Evolutionary conservation across 495 filamentous ascomycete species (phyloP).

Genomic region (Daldinia decipiens): DNA sequence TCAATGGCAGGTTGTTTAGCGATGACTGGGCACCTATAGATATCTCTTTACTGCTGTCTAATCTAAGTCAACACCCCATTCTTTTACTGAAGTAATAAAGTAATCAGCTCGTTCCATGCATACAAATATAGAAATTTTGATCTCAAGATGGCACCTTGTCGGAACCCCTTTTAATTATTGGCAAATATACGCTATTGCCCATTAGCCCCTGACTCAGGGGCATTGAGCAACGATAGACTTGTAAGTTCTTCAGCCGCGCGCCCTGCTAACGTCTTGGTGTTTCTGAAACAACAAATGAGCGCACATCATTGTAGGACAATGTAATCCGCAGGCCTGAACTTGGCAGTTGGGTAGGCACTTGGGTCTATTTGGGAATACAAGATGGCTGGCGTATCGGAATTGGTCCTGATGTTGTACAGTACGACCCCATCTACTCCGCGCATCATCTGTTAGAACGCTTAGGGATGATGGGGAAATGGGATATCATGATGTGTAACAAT

Average conservation of each 20-base stretch:
- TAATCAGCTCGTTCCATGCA: background rate
- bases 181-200: background rate
- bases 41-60: background rate
- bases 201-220: background rate
- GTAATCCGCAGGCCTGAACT: background rate
- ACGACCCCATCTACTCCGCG: background rate
- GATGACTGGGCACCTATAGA: no score
- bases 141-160: background rate
- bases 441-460: background rate
- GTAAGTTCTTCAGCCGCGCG: background rate
- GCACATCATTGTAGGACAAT: background rate
- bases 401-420: background rate
- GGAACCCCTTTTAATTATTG: background rate
- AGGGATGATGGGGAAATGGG: background rate
- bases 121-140: background rate
- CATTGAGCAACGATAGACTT: background rate
- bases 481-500: slow-evolving; percentile 5
- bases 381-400: background rate
- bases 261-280: background rate
- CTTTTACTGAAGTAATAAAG: background rate
- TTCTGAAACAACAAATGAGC: background rate
- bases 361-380: background rate
- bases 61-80: background rate
- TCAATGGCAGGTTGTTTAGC: no score
- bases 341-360: no score